Conservation (phyloP, 345 rosid species). For the rapeseed (Brassica napus) region DNA sequence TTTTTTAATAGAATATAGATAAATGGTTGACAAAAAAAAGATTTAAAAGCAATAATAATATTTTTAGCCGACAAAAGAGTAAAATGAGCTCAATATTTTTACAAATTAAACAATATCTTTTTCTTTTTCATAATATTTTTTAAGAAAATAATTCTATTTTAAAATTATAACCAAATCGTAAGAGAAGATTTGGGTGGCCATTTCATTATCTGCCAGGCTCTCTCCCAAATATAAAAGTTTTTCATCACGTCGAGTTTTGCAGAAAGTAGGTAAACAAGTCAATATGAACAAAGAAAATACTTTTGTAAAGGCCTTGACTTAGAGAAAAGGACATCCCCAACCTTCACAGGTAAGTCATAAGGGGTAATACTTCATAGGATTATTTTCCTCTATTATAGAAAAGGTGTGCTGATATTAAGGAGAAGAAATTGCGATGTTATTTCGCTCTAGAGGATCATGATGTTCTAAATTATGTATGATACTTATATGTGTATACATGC, state of each 20-base stretch:
- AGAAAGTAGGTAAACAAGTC: slow-evolving; percentile 7
- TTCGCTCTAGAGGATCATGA: background rate
- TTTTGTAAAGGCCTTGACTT: slow-evolving; percentile 4
- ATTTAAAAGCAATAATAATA: background rate
- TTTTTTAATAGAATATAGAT: too few species aligned
- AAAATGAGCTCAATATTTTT: background rate
- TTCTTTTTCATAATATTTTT: background rate
- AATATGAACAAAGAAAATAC: background rate
- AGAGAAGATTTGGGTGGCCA: background rate
- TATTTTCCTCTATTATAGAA: too few species aligned
- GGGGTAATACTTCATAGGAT: background rate
- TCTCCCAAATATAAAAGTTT: background rate
- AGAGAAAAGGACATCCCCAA: background rate
- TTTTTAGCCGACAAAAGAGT: background rate
- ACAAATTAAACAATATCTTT: background rate
- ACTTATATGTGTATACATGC: background rate
- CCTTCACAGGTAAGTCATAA: background rate
- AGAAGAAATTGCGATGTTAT: background rate
- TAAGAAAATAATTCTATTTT: background rate
- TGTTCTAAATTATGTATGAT: background rate
- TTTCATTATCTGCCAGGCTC: background rate
- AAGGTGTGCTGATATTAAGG: background rate
- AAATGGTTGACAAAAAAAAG: too few species aligned
- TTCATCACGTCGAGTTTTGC: background rate
- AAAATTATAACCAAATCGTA: background rate